These are phyloP conservation scores for Podospora pseudoanserina DNA, from an alignment of 495 filamentous ascomycete genomes.

Conservation along the genomic window DNA sequence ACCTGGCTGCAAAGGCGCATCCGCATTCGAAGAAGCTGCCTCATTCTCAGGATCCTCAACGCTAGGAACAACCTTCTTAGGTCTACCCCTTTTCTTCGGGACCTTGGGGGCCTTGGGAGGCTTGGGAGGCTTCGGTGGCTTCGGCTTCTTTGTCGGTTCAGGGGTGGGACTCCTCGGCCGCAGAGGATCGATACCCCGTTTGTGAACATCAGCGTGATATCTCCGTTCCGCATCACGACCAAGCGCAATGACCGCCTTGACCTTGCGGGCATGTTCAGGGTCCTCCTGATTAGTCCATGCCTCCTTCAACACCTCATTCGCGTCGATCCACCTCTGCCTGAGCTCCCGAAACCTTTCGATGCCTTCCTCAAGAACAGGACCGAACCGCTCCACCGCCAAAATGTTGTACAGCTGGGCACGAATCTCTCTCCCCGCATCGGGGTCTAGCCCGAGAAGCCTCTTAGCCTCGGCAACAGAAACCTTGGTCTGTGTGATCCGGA, in stretches of 20 bases:
- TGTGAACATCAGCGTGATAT: constrained; percentile 54
- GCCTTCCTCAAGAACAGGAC: constrained; percentile 68
- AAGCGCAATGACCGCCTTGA: constrained; percentile 65
- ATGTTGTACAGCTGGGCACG: constrained; percentile 64
- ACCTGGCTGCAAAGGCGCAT: too few relatives aligned
- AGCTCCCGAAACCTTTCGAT: constrained; percentile 68
- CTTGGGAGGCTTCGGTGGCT: constrained; percentile 1
- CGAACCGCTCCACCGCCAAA: constrained; percentile 65
- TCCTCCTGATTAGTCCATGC: constrained; percentile 55
- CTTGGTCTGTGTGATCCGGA: constrained; percentile 58
- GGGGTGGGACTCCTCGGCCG: constrained; percentile 6
- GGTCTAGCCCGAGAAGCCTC: constrained; percentile 67
- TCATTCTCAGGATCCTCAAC: neutral
- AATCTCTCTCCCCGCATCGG: constrained; percentile 62
- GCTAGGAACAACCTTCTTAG: neutral
- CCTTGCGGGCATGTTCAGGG: constrained; percentile 51
- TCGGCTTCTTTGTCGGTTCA: constrained; percentile 12
- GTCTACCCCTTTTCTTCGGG: neutral
- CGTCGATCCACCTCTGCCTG: constrained; percentile 63
- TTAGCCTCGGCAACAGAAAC: constrained; percentile 74
- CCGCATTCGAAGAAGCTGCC: too few relatives aligned
- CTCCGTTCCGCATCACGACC: constrained; percentile 74
- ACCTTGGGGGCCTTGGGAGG: neutral
- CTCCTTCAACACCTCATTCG: constrained; percentile 51
- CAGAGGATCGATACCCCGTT: constrained; percentile 48